phyloP scores from a whole-genome alignment of 352 stramenopile species.

The Phytophthora pluvialis region DNA sequence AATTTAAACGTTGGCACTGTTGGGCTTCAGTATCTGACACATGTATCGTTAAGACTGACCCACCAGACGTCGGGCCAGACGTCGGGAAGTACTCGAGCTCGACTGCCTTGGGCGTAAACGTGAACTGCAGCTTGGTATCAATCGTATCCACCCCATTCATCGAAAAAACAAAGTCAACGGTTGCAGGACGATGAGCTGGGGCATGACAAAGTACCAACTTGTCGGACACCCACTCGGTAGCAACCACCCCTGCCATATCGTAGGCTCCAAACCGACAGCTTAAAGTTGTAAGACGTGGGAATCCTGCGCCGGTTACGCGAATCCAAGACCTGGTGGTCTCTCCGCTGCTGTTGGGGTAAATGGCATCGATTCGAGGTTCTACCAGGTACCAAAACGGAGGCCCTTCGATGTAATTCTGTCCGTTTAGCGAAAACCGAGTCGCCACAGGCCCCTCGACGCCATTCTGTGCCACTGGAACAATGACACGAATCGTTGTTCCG shows the following conservation, averaged over 20 bases:
- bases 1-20: constrained; percentile 35
- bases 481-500: constrained; percentile 8
- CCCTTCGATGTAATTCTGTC: constrained; percentile 46
- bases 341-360: constrained; percentile 31
- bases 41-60: constrained; percentile 39
- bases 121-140: constrained; percentile 34
- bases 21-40: constrained; percentile 3
- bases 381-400: constrained; percentile 50
- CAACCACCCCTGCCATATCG: not conserved
- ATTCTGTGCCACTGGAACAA: constrained; percentile 6
- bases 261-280: constrained; percentile 52
- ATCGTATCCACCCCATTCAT: constrained; percentile 62
- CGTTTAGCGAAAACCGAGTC: constrained; percentile 43
- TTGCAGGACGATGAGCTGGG: constrained; percentile 31
- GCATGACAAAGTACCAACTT: constrained; percentile 34
- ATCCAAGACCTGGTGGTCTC: constrained; percentile 28
- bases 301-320: constrained; percentile 25
- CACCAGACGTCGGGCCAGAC: constrained; percentile 38
- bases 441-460: constrained; percentile 6
- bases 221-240: constrained; percentile 38
- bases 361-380: constrained; percentile 30
- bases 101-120: constrained; percentile 26
- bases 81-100: constrained; percentile 24
- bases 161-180: constrained; percentile 48
- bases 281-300: constrained; percentile 47